phyloP scores from a whole-genome alignment of 805 yeast genomes.

The Starmera dryadoides region DNA sequence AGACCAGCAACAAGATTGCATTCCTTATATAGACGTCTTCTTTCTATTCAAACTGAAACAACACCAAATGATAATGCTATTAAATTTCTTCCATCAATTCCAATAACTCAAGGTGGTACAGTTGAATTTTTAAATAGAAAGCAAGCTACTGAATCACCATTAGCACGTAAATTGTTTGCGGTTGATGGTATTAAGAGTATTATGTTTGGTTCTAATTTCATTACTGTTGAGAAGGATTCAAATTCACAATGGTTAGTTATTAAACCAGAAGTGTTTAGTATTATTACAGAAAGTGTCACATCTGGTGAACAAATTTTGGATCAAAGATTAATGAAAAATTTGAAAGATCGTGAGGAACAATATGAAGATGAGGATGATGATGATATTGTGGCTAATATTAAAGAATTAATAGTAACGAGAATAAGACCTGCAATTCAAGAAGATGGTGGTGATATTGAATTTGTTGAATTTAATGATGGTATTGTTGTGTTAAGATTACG shows the following conservation, averaged over 20 bases:
- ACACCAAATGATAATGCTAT: constrained; percentile 86
- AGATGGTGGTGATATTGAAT: constrained; percentile 71
- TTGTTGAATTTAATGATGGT: constrained; percentile 59
- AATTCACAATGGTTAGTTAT: constrained; percentile 47
- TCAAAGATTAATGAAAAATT: constrained; percentile 7
- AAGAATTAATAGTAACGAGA: constrained; percentile 61
- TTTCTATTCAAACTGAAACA: constrained; percentile 71
- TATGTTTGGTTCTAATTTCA: constrained; percentile 78
- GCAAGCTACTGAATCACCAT: constrained; percentile 68
- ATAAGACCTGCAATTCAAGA: constrained; percentile 71
- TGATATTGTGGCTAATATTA: constrained; percentile 59
- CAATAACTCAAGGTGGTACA: constrained; percentile 60
- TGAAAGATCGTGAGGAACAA: neutral
- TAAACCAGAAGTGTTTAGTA: constrained; percentile 55
- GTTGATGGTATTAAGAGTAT: constrained; percentile 72
- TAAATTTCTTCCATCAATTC: constrained; percentile 72
- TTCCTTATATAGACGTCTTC: neutral
- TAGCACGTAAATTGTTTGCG: constrained; percentile 67
- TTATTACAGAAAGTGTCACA: constrained; percentile 21
- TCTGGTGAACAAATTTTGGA: constrained; percentile 47
- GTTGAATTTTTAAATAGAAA: constrained; percentile 68
- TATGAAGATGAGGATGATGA: constrained; percentile 51
- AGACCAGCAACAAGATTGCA: neutral
- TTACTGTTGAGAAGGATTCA: constrained; percentile 64
- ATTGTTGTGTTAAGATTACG: constrained; percentile 49